Percentiles rank a stretch among this genome's conserved stretches.
Evolutionary conservation across 768 basidiomycete species (phyloP).

Genomic region (Strobilomyces echinocephalus): DNA sequence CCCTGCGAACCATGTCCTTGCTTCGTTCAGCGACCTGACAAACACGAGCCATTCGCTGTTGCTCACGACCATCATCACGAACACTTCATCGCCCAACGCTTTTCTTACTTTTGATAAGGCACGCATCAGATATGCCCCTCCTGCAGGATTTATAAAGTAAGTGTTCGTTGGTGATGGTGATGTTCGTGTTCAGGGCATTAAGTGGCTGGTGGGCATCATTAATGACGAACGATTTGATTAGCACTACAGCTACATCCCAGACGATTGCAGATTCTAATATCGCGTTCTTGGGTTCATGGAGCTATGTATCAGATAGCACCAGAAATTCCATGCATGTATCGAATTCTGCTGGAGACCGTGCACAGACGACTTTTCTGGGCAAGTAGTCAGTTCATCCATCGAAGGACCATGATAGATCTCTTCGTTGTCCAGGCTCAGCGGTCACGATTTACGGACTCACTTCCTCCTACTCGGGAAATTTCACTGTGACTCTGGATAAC

Average conservation of each 20-base stretch:
- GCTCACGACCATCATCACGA: conserved; percentile 44
- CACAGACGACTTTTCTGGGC: conserved; percentile 44
- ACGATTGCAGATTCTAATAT: conserved; percentile 43
- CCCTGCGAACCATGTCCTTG: conserved; percentile 40
- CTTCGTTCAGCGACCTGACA: conserved; percentile 42
- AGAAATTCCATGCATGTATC: conserved; percentile 32
- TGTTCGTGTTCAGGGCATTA: conserved; percentile 2
- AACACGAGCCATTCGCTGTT: conserved; percentile 51
- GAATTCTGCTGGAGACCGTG: conserved; percentile 42
- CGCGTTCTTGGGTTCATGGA: conserved; percentile 56
- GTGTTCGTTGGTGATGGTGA: conserved; percentile 11
- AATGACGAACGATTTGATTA: conserved; percentile 23
- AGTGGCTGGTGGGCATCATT: conserved; percentile 12
- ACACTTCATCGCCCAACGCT: conserved; percentile 28
- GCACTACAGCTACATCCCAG: conserved; percentile 34
- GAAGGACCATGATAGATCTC: background rate
- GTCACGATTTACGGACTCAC: conserved; percentile 57
- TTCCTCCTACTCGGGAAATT: conserved; percentile 53
- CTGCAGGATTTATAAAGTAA: conserved; percentile 33
- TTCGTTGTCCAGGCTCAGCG: conserved; percentile 47
- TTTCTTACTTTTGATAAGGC: conserved; percentile 57
- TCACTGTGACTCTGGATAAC: conserved; percentile 53
- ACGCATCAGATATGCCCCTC: conserved; percentile 39
- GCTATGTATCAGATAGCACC: conserved; percentile 30
- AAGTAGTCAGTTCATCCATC: conserved; percentile 19